Conservation (phyloP, 805 yeast genomes). For the Hanseniaspora taiwanica region DNA sequence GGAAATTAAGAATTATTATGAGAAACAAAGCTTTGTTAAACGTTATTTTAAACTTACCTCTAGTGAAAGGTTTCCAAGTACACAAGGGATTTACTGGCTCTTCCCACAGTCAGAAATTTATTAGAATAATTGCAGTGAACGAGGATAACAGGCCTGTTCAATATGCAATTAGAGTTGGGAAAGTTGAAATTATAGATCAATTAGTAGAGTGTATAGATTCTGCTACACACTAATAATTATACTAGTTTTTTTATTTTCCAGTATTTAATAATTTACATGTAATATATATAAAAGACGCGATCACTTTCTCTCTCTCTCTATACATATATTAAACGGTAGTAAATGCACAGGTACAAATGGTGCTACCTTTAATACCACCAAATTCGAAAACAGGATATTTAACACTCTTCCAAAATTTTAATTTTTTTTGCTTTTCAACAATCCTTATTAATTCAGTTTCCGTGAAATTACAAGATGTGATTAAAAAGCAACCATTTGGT, state of each 20-base stretch:
- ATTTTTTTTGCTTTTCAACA: slow-evolving; percentile 28
- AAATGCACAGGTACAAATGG: slow-evolving; percentile 82
- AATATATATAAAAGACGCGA: background rate
- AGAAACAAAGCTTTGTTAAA: slow-evolving; percentile 77
- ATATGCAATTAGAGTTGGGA: slow-evolving; percentile 65
- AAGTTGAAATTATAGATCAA: slow-evolving; percentile 43
- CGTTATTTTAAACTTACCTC: slow-evolving; percentile 66
- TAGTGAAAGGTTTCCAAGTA: slow-evolving; percentile 48
- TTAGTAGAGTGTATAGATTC: slow-evolving; percentile 37
- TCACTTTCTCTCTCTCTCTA: background rate
- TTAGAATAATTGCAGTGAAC: slow-evolving; percentile 59
- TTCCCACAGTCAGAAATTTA: slow-evolving; percentile 66
- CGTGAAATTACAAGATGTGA: slow-evolving; percentile 93
- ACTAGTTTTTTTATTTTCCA: too few relatives aligned
- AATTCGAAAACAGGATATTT: slow-evolving; percentile 74
- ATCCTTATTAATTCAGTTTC: slow-evolving; percentile 54
- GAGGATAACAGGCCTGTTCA: slow-evolving; percentile 60
- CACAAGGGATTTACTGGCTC: slow-evolving; percentile 80
- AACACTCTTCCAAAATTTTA: slow-evolving; percentile 52
- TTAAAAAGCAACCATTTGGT: slow-evolving; percentile 44
- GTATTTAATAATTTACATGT: background rate
- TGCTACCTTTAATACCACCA: slow-evolving; percentile 81
- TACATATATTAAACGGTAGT: slow-evolving; percentile 17
- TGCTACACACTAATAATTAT: background rate
- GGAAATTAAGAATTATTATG: slow-evolving; percentile 67